Conservation (phyloP, 2,329 filamentous ascomycete genomes). For the Fusarium agapanthi region DNA sequence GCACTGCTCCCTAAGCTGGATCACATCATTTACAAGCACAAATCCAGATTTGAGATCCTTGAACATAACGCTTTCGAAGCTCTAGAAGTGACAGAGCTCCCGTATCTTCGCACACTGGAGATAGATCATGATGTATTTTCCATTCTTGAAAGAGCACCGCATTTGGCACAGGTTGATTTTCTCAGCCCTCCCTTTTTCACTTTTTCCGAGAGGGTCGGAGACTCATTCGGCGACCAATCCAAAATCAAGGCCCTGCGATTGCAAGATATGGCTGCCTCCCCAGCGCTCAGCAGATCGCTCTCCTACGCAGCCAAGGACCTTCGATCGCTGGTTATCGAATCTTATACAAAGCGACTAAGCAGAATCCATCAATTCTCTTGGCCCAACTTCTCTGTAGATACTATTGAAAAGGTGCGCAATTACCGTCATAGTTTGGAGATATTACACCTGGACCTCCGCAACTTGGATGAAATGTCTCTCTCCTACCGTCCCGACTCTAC, state of each 20-base stretch:
- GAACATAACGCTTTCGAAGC: not conserved
- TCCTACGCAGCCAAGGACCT: not conserved
- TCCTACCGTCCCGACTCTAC: not conserved
- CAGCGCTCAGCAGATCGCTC: fast-evolving
- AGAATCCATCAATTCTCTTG: too few relatives aligned
- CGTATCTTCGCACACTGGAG: not conserved
- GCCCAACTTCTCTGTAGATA: not conserved
- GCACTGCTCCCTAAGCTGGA: not conserved
- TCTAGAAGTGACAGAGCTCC: not conserved
- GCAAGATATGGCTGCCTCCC: fast-evolving
- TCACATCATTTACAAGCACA: not conserved
- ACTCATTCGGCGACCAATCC: too few relatives aligned
- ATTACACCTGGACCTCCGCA: not conserved
- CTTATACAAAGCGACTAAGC: not conserved
- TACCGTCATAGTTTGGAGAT: not conserved
- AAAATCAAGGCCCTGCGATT: not conserved
- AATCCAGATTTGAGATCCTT: fast-evolving
- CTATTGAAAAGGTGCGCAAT: not conserved
- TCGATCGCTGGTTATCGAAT: not conserved
- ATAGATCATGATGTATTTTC: fast-evolving
- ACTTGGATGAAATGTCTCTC: too few relatives aligned
- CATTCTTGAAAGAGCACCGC: not conserved
- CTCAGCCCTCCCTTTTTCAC: fast-evolving
- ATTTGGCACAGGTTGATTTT: not conserved
- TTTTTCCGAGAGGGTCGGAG: too few relatives aligned